Evolutionary conservation across 2,329 filamentous ascomycete genomes (phyloP), one percentile per base, ranked within the genome.

Genomic region (Arthroderma sp.): DNA sequence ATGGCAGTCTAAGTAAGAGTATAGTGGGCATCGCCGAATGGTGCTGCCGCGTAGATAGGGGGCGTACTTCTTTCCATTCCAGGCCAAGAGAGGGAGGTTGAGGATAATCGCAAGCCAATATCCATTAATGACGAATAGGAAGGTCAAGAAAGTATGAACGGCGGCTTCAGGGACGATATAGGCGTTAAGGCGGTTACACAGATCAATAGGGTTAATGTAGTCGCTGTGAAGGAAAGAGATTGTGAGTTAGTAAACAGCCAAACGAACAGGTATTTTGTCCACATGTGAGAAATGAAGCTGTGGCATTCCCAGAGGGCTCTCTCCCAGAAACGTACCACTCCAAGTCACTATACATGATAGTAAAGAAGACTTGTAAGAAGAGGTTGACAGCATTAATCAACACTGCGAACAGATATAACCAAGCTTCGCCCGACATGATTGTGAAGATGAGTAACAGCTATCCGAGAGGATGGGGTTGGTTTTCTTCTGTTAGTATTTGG

Each of bases 381-480:
- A 98, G 78, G 75, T 98, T 98, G 79, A 98, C 88, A 73, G 91
- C 91, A 74, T 98, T 98, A 75, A 98, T 93, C 65, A 98, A 78
- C 68, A 98, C 93, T 70, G 89, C 82, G 69, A 98, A 77, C 60
- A 98, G 81, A 74, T 93, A 98, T 66, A 98, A 75, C 91, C 91
- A 95, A 66, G 88, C 88, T 78, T 95, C 88, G 68, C 88, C 88
- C 61, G 88, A 94, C 88, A 95, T 95, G 63, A 65, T 80, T 66
- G 56, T 48, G 29, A 42, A 37, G 28, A 15, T 42, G 28, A 38
- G 15, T 22, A 22, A n/a, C 29, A 36, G 38, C 27, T 34, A 42
- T 22, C 15, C 15, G 15, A 22, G 15, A 22, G 15, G 15, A 22
- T 22, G 15, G 15, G 15, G 15, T 22, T 22, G 15, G 15, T 22